Conservation (phyloP, 306 rosid species). For the Dalbergia cochinchinensis region DNA sequence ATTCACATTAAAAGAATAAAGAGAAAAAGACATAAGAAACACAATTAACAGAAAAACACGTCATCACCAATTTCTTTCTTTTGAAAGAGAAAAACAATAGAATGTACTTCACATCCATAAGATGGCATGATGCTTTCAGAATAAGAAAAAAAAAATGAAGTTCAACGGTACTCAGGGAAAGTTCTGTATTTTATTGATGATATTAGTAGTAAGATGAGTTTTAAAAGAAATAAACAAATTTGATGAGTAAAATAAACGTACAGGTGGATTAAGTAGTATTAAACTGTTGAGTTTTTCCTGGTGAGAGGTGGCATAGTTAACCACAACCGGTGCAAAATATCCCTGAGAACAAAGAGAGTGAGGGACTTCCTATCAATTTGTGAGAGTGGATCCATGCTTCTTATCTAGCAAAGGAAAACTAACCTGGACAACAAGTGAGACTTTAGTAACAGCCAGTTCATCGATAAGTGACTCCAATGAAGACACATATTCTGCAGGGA, state of each 20-base stretch:
- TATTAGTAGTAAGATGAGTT: neutral
- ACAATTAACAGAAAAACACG: neutral
- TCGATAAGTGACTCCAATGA: constrained; percentile 76
- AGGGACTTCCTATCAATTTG: constrained; percentile 32
- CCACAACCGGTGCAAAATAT: constrained; percentile 82
- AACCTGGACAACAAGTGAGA: constrained; percentile 88
- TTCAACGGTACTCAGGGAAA: constrained; percentile 2
- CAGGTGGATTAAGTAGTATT: constrained; percentile 88
- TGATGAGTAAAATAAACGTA: constrained; percentile 48
- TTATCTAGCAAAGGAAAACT: constrained; percentile 11
- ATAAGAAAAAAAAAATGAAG: constrained; percentile 13
- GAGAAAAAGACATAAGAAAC: neutral
- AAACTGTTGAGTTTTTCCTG: constrained; percentile 74
- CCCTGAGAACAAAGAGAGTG: constrained; percentile 64
- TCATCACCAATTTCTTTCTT: constrained; percentile 16
- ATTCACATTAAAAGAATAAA: neutral
- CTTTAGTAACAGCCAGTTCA: constrained; percentile 62
- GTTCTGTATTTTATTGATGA: neutral
- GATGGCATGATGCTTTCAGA: neutral
- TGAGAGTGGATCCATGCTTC: constrained; percentile 32
- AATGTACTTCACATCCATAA: constrained; percentile 13
- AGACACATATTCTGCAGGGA: constrained; percentile 71
- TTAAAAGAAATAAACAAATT: constrained; percentile 7
- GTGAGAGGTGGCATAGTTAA: constrained; percentile 71
- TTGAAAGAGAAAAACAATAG: neutral